A percentile compares a stretch with the other conserved stretches of the same genome.
Evolutionary conservation across 805 yeast genomes (phyloP).

Genomic region (Starmerella sp.): DNA sequence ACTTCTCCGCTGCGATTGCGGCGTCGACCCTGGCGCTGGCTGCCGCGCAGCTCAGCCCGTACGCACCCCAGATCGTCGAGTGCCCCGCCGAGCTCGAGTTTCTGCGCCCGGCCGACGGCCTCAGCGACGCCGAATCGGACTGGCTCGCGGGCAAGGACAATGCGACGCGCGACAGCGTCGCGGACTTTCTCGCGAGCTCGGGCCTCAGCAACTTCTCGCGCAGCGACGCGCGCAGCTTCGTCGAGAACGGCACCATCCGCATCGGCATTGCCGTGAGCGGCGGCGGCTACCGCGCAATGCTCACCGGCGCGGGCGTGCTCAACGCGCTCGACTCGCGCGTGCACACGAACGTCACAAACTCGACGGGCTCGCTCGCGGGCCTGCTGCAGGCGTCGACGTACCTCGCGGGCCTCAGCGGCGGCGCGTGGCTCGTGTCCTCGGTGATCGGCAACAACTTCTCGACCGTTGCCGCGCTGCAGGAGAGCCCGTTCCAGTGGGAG

Average conservation of each 20-base stretch:
- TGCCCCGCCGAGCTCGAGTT: not conserved
- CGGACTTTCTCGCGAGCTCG: not conserved
- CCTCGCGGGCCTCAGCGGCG: slow-evolving; percentile 71
- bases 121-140: not conserved
- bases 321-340: slow-evolving; percentile 72
- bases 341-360: slow-evolving; percentile 34
- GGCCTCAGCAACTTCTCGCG: not conserved
- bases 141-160: slow-evolving; percentile 3
- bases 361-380: slow-evolving; percentile 51
- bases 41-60: slow-evolving; percentile 4
- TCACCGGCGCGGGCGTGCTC: slow-evolving; percentile 72
- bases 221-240: not conserved
- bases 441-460: slow-evolving; percentile 63
- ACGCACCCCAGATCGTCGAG: not conserved
- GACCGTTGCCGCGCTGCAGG: slow-evolving; percentile 48
- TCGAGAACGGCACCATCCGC: slow-evolving; percentile 3
- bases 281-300: slow-evolving; percentile 87
- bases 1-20: not conserved
- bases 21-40: not conserved
- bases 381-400: slow-evolving; percentile 60
- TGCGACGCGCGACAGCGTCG: not conserved
- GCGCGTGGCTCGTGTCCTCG: slow-evolving; percentile 69
- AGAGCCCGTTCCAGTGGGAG: slow-evolving; percentile 50
- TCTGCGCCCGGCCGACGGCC: not conserved
- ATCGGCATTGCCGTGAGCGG: slow-evolving; percentile 60